Evolutionary conservation across 441 rosid genomes (phyloP), one percentile per base, ranked within the genome.

Genomic region (Aleurites moluccanus): DNA sequence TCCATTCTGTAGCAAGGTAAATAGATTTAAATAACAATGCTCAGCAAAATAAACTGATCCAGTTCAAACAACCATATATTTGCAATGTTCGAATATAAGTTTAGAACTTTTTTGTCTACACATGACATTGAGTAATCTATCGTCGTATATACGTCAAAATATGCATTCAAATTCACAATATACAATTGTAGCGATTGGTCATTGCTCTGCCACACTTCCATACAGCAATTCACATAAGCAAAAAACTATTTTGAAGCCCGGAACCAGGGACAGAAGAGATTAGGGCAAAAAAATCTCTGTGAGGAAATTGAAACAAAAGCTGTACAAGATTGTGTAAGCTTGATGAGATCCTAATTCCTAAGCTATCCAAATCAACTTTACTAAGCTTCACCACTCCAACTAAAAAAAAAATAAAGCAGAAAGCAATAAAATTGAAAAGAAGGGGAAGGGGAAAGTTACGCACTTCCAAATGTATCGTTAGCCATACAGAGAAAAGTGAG

Each of bases 401-500:
- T 66, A 3, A 11, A 65, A 42, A 14, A 45, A 3, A 6, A 4
- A 50, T 50, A 15, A 60, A 60, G 64, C 38, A 42, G 3, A 66
- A 23, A 65, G 4, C 10, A 5, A 59, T 33, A 1, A 33, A 35
- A 33, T 3, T 30, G 9, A 23, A 38, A 49, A 23, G 30, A 7
- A 30, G 44, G 67, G 23, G 10, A 28, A 55, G 70, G 40, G n/a
- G 28, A 68, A 72, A 61, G 52, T 57, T 25, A 64, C 99, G 67
- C 73, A 95, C 99, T 90, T 75, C 99, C 99, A 30, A 95, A 93
- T 73, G 95, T 87, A 44, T 93, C 97, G 75, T 93, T 92, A 33
- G 99, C 98, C 99, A 93, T 92, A 79, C 97, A 96, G 75, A 96
- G 93, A 82, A 92, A 96, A 75, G 85, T 82, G 77, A 96, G 89